Conservation (phyloP, 2,329 filamentous ascomycete genomes). For the Diaporthe vaccinii region DNA sequence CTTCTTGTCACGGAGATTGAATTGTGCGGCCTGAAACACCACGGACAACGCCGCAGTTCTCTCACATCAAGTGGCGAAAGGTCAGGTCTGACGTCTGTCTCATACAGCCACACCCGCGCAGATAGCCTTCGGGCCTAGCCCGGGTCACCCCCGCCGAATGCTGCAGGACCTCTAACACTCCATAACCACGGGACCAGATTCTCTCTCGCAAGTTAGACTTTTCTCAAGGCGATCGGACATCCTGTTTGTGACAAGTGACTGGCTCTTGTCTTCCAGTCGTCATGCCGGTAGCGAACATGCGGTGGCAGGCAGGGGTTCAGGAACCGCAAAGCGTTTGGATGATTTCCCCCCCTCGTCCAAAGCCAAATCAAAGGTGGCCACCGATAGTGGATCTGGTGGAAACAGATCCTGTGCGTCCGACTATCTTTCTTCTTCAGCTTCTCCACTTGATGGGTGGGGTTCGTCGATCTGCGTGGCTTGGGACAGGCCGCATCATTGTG, state of each 20-base stretch:
- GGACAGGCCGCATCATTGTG: no score
- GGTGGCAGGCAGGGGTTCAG: not conserved
- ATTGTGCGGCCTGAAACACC: not conserved
- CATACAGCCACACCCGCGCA: not conserved
- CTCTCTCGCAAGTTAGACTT: not conserved
- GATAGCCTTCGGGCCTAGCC: slow-evolving; percentile 1
- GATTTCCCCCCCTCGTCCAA: not conserved
- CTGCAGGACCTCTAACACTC: slow-evolving; percentile 17
- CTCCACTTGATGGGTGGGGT: not conserved
- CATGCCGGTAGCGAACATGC: not conserved
- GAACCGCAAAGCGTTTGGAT: no score
- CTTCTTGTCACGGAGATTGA: not conserved
- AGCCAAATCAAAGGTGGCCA: not conserved
- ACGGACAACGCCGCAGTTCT: not conserved
- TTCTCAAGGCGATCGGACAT: not conserved
- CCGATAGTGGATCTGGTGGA: not conserved
- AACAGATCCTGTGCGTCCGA: not conserved
- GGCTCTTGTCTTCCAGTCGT: not conserved
- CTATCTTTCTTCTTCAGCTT: not conserved
- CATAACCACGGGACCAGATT: not conserved
- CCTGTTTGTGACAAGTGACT: not conserved
- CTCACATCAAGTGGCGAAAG: not conserved
- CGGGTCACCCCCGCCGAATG: not conserved
- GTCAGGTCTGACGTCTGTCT: slow-evolving; percentile 5
- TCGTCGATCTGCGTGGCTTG: not conserved